Evolutionary conservation across 192 early-diverging fungal species (phyloP), one percentile per base, ranked within the genome.

Genomic region (Coemansia furcata): DNA sequence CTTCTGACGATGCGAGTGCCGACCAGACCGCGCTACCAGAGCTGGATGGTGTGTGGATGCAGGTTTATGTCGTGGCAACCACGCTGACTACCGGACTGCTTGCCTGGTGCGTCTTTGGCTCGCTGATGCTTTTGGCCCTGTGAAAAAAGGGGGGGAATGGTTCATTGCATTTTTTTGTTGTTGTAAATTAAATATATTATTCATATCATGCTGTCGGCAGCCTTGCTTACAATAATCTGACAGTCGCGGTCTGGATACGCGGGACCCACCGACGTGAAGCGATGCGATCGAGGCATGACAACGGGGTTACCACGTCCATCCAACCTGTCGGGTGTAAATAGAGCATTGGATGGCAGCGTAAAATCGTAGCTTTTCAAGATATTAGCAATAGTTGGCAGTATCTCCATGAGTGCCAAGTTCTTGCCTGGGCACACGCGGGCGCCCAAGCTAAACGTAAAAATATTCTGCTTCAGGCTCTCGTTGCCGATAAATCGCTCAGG

Each of bases 361-460:
- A 74, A 63, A 8, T 77, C 67, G 33, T 73, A 82, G 66, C 62
- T 33, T 10, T 62, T 60, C 11, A 82, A 47, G 50, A 82, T 26
- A 30, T 69, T 77, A 3, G 71, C 68, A 21, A 73, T 26, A 2
- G 63, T 71, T 2, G 68, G 47, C 46, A 70, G 30, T 60, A 77
- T 63, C 19, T 82, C 72, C 30, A 40, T 60, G 26, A 44, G 59
- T 3, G 80, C 80, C 37, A 82, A 39, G 29, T 78, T 71, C 9
- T 63, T 43, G 5, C 80, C 80, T 3, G 72, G 67, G 32, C 80
- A 83, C 32, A 70, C 65, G 29, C 81, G 37, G 3, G 69, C 69
- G 6, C 81, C 81, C 1, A 67, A 62, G 60, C 73, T 67, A 55
- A 83, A 83, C 10, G 76, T 60, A n/a, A 78, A 29, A 12, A 78